A percentile compares a stretch with the other conserved stretches of the same genome.
These are phyloP conservation scores for Knoxdaviesia capensis DNA, from an alignment of 2,329 filamentous ascomycete species.

Conservation along the genomic window DNA sequence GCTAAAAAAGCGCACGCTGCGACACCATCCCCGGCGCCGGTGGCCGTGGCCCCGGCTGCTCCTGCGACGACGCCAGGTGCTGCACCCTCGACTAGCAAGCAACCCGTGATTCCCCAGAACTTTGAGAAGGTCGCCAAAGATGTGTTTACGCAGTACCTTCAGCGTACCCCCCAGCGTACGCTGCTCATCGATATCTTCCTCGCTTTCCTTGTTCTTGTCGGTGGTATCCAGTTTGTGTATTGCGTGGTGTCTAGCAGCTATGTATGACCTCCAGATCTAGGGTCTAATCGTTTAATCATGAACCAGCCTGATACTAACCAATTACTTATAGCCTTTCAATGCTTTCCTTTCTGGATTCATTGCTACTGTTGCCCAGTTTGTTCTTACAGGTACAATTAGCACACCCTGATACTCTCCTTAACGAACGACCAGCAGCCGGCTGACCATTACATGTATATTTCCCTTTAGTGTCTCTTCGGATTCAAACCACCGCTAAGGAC, in stretches of 20 bases:
- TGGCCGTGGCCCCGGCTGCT: slow-evolving; percentile 5
- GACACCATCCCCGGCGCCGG: slow-evolving; percentile 7
- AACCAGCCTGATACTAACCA: slow-evolving; percentile 6
- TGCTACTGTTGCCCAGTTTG: slow-evolving; percentile 91
- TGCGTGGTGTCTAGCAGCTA: slow-evolving; percentile 86
- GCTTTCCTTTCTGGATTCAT: slow-evolving; percentile 92
- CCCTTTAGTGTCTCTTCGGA: slow-evolving; percentile 47
- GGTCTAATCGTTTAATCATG: neutral
- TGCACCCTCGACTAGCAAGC: slow-evolving; percentile 7
- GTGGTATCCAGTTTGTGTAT: slow-evolving; percentile 83
- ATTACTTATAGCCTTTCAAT: slow-evolving; percentile 67
- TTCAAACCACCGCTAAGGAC: slow-evolving; percentile 76
- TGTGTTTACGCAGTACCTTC: slow-evolving; percentile 60
- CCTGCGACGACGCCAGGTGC: slow-evolving; percentile 5
- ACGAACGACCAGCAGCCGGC: neutral
- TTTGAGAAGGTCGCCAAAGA: slow-evolving; percentile 43
- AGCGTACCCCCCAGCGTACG: slow-evolving; percentile 70
- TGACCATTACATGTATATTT: neutral
- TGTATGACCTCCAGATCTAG: slow-evolving; percentile 34
- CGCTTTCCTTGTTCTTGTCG: slow-evolving; percentile 67
- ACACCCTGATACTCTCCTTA: neutral
- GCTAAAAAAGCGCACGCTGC: slow-evolving; percentile 4
- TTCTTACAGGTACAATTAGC: slow-evolving; percentile 60
- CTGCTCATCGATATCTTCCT: slow-evolving; percentile 88
- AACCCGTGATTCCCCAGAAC: slow-evolving; percentile 13